Evolutionary conservation across 2,329 filamentous ascomycete genomes (phyloP).

Genomic region (Penicillium sp.): DNA sequence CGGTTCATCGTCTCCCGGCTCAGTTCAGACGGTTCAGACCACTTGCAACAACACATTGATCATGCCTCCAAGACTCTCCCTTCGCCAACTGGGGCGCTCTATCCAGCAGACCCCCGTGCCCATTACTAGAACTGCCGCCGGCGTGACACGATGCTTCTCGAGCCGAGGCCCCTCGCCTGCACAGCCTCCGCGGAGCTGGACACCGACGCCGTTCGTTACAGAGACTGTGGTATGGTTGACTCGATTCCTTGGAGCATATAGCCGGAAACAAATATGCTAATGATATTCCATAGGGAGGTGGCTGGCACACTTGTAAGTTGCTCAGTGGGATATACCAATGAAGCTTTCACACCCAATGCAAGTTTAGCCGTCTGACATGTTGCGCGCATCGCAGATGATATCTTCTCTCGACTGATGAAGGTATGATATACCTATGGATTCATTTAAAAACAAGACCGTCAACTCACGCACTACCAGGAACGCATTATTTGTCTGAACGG

Average conservation of each 20-base stretch:
- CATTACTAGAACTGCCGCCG: slow-evolving; percentile 4
- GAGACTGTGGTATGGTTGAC: slow-evolving; percentile 56
- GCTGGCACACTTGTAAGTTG: slow-evolving; percentile 74
- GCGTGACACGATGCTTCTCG: slow-evolving; percentile 30
- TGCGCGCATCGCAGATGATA: slow-evolving; percentile 62
- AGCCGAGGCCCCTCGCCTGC: slow-evolving; percentile 30
- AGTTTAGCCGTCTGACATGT: slow-evolving; percentile 9
- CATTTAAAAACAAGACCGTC: slow-evolving; percentile 11
- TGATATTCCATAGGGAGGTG: slow-evolving; percentile 60
- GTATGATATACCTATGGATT: slow-evolving; percentile 44
- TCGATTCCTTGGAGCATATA: neutral
- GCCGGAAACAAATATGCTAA: slow-evolving; percentile 17
- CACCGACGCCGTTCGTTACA: slow-evolving; percentile 57
- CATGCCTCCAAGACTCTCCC: slow-evolving; percentile 27
- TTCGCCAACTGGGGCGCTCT: slow-evolving; percentile 27
- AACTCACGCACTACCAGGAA: slow-evolving; percentile 63
- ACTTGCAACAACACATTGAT: slow-evolving; percentile 1
- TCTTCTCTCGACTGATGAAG: slow-evolving; percentile 78
- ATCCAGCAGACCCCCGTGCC: slow-evolving; percentile 8
- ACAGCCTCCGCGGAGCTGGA: slow-evolving; percentile 46
- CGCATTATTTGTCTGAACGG: slow-evolving; percentile 94
- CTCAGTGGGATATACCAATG: slow-evolving; percentile 6
- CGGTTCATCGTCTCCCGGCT: slow-evolving; percentile 6
- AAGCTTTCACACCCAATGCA: slow-evolving; percentile 21
- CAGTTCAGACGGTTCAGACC: neutral